Conservation (phyloP, 495 filamentous ascomycete species). For the Pyronema domesticum region DNA sequence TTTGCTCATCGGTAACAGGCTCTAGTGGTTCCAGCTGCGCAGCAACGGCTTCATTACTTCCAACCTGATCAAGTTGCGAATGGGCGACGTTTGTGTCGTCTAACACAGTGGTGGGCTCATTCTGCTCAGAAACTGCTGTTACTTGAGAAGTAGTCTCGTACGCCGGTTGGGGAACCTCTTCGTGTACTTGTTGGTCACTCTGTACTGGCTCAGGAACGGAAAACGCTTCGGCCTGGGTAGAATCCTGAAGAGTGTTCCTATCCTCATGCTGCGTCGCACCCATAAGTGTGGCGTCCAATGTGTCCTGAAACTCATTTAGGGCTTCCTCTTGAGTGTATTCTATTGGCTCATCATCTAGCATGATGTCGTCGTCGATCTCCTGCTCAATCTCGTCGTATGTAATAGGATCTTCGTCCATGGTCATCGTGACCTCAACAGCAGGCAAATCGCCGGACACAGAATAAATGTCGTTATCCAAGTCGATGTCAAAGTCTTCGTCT, state of each 20-base stretch:
- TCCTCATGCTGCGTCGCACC: not conserved
- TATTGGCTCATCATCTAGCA: conserved; percentile 20
- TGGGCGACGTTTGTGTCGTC: not conserved
- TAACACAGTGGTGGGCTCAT: too few species aligned
- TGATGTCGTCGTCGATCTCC: conserved; percentile 21
- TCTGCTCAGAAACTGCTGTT: too few species aligned
- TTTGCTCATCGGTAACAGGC: not conserved
- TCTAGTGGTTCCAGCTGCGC: not conserved
- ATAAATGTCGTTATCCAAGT: conserved; percentile 17
- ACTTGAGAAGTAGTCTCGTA: too few species aligned
- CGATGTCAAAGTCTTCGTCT: conserved; percentile 22
- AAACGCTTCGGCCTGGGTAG: not conserved
- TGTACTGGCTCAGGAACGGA: not conserved
- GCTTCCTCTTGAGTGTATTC: not conserved
- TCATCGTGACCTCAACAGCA: conserved; percentile 19
- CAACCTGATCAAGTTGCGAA: not conserved
- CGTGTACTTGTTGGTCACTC: too few species aligned
- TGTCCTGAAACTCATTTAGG: not conserved
- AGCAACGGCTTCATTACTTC: not conserved
- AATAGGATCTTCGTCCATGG: conserved; percentile 19
- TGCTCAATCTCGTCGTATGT: conserved; percentile 8
- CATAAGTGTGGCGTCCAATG: not conserved
- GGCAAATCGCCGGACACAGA: conserved; percentile 19
- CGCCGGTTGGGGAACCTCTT: too few species aligned
- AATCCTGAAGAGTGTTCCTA: not conserved